Evolutionary conservation across 2,329 filamentous ascomycete genomes (phyloP).

Genomic region (Diplocarpon rosae): DNA sequence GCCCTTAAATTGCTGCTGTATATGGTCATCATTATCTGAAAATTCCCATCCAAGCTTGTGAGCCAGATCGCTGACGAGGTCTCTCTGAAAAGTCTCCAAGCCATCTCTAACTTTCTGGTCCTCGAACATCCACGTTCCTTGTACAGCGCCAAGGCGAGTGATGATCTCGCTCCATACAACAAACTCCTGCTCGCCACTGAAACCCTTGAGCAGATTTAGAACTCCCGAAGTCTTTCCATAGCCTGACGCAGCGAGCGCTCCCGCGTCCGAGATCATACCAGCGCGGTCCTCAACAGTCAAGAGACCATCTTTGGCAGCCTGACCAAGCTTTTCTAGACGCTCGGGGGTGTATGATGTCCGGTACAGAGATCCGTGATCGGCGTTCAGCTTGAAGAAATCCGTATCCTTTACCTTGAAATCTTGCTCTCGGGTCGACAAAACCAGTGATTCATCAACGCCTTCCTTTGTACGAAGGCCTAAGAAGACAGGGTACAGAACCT

Average conservation of each 20-base stretch:
- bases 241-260: constrained; percentile 77
- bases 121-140: constrained; percentile 82
- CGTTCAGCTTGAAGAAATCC: constrained; percentile 95
- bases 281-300: constrained; percentile 83
- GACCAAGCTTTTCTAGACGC: constrained; percentile 75
- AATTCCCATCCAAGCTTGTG: constrained; percentile 87
- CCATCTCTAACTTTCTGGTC: constrained; percentile 61
- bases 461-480: constrained; percentile 74
- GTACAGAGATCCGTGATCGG: constrained; percentile 87
- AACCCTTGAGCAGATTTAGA: constrained; percentile 73
- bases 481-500: constrained; percentile 81
- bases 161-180: constrained; percentile 94
- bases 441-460: constrained; percentile 68
- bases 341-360: constrained; percentile 79
- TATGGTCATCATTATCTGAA: constrained; percentile 72
- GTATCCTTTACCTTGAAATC: constrained; percentile 66
- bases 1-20: constrained; percentile 89
- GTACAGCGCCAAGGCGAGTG: constrained; percentile 64
- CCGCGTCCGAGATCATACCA: constrained; percentile 89
- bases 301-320: constrained; percentile 70
- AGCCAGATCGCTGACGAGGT: constrained; percentile 66
- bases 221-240: constrained; percentile 91
- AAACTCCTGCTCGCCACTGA: constrained; percentile 76
- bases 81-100: constrained; percentile 71
- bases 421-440: constrained; percentile 58